Conservation (phyloP, 2,329 filamentous ascomycete genomes). For the Pseudocercospora fuligena region DNA sequence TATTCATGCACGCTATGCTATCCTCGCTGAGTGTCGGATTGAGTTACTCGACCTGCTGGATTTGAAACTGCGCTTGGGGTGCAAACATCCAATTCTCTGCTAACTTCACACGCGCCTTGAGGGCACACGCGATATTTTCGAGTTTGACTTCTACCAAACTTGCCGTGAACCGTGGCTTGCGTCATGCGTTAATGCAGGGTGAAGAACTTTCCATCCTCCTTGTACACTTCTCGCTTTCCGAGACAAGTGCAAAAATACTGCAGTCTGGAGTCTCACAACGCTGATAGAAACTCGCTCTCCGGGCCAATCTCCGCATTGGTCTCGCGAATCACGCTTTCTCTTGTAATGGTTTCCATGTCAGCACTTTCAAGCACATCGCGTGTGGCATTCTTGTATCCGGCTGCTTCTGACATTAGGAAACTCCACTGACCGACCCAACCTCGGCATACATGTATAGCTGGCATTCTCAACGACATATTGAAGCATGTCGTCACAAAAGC, state of each 20-base stretch:
- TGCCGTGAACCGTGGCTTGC: not conserved
- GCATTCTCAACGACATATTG: not conserved
- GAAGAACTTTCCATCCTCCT: not conserved
- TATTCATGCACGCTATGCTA: too few species aligned
- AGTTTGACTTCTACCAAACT: slow-evolving; percentile 4
- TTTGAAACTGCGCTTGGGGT: not conserved
- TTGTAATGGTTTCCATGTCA: not conserved
- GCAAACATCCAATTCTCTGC: not conserved
- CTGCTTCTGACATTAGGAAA: not conserved
- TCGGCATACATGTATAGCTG: not conserved
- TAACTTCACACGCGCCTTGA: not conserved
- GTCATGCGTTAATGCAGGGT: not conserved
- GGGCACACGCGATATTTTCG: not conserved
- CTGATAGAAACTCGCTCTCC: not conserved
- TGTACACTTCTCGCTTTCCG: not conserved
- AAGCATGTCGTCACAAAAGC: slow-evolving; percentile 23
- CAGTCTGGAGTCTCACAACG: not conserved
- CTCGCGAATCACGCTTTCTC: not conserved
- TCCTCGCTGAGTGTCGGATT: too few species aligned
- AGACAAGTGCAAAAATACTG: not conserved
- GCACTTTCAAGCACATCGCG: not conserved
- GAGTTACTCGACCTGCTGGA: too few species aligned
- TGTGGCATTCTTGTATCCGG: slow-evolving; percentile 1
- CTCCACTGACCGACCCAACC: not conserved
- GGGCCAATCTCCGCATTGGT: not conserved